A percentile compares a stretch with the other conserved stretches of the same genome.
phyloP scores from a whole-genome alignment of 495 filamentous ascomycete species.

The Neurospora sp. region DNA sequence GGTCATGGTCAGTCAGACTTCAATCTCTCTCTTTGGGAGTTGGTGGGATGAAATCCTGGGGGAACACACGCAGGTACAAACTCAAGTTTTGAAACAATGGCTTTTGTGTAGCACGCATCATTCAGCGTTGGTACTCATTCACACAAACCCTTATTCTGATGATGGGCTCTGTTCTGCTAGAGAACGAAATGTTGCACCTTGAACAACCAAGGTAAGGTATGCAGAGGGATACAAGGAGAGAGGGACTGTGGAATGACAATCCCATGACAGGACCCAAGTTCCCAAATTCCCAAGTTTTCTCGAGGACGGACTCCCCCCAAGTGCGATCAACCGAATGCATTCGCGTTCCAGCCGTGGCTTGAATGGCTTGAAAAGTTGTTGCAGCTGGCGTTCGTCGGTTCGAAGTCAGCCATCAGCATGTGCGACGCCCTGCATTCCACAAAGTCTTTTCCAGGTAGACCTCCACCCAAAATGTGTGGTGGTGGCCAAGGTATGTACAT shows the following conservation, averaged over 20 bases:
- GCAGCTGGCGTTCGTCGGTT: neutral
- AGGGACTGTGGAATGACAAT: neutral
- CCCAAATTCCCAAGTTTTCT: neutral
- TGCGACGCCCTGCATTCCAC: neutral
- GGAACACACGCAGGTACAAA: neutral
- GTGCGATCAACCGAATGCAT: neutral
- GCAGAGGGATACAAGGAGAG: neutral
- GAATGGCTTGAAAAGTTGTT: neutral
- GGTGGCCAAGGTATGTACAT: neutral
- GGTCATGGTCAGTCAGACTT: neutral
- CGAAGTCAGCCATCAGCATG: neutral
- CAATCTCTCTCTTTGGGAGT: neutral
- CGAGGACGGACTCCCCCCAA: neutral
- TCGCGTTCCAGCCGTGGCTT: neutral
- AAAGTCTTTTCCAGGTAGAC: neutral
- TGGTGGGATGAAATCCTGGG: neutral
- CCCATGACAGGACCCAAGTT: neutral
- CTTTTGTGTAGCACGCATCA: neutral
- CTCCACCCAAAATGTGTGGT: neutral
- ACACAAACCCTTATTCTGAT: neutral
- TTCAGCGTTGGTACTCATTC: neutral
- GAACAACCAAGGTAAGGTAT: neutral
- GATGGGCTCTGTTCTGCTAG: no score
- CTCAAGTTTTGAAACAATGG: neutral
- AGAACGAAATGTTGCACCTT: neutral